These are phyloP conservation scores for Pseudocohnilembus persalinus DNA, from an alignment of 169 alveolate species.

Conservation along the genomic window DNA sequence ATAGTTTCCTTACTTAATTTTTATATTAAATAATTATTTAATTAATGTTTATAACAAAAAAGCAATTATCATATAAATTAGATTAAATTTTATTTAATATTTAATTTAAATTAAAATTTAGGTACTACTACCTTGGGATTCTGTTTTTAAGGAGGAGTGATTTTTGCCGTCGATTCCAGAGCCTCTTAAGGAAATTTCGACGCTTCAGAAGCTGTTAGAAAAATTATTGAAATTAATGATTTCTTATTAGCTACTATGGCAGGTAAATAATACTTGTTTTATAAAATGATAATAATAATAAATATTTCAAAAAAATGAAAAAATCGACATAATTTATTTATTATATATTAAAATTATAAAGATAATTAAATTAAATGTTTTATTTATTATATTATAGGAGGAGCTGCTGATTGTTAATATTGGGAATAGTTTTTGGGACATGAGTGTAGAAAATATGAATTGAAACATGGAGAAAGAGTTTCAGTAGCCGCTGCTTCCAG, in stretches of 20 bases:
- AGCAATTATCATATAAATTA: no score
- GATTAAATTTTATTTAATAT: no score
- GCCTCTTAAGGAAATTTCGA: constrained; percentile 99
- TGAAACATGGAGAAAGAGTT: constrained; percentile 89
- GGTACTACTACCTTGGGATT: constrained; percentile 99
- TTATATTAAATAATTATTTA: no score
- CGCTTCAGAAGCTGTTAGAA: constrained; percentile 94
- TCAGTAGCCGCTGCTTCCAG: constrained; percentile 99
- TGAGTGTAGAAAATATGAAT: constrained; percentile 91
- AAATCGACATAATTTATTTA: no score
- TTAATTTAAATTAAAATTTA: no score
- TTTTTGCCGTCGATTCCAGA: constrained; percentile 99
- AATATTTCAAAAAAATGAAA: no score
- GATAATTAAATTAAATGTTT: no score
- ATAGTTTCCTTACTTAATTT: no score
- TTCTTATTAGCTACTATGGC: constrained; percentile 98
- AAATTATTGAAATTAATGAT: constrained; percentile 97
- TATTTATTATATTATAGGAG: constrained; percentile 41
- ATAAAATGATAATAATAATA: no score
- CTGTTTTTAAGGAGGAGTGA: constrained; percentile 96
- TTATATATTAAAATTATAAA: no score
- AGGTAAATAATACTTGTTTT: constrained; percentile 67
- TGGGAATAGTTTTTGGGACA: constrained; percentile 96
- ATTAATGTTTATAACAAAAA: no score
- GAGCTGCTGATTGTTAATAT: constrained; percentile 99